Evolutionary conservation across 2,329 filamentous ascomycete genomes (phyloP).

Genomic region (Penicillium janthinellum): DNA sequence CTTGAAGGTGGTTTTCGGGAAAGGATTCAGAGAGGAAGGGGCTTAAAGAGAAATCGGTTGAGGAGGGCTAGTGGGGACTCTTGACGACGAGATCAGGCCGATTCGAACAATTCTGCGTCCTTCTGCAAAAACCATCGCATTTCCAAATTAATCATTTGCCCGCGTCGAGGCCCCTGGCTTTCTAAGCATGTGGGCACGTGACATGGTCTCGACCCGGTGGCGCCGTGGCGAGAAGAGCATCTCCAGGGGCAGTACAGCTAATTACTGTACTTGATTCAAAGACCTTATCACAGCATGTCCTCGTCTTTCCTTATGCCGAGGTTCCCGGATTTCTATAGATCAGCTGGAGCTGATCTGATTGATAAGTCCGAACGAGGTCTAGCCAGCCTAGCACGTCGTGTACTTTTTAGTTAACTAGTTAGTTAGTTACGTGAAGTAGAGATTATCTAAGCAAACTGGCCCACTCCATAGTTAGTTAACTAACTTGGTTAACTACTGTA

Average conservation of each 20-base stretch:
- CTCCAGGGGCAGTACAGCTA: neutral
- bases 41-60: constrained; percentile 11
- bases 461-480: too few relatives aligned
- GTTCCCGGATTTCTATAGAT: neutral
- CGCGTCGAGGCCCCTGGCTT: constrained; percentile 27
- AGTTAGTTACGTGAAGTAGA: too few relatives aligned
- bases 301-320: neutral
- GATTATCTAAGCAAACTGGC: neutral
- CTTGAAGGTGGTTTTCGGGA: constrained; percentile 64
- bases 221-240: neutral
- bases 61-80: constrained; percentile 21
- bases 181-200: constrained; percentile 24
- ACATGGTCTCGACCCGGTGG: constrained; percentile 15
- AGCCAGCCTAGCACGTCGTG: neutral
- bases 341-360: neutral
- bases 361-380: neutral
- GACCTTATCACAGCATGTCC: neutral
- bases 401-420: too few relatives aligned
- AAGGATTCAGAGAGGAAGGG: constrained; percentile 13
- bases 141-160: constrained; percentile 25
- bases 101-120: constrained; percentile 10
- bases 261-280: too few relatives aligned
- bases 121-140: constrained; percentile 6
- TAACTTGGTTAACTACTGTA: neutral
- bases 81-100: constrained; percentile 22